Percentiles rank a stretch among this genome's conserved stretches.
phyloP scores from a whole-genome alignment of 768 basidiomycete genomes.

The Lactifluus piperatus region DNA sequence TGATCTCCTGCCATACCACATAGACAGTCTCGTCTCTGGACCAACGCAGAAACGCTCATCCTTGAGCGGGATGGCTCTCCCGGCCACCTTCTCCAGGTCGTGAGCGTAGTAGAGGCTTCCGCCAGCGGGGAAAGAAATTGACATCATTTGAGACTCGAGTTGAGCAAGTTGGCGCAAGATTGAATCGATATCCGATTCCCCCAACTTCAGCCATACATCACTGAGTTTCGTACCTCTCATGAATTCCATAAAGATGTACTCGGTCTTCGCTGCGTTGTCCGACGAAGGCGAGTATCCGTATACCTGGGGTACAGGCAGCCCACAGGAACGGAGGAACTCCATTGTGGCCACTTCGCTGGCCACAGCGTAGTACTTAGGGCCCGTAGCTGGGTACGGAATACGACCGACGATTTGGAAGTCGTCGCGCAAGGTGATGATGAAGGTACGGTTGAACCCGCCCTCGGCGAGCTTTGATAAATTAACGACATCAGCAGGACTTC shows the following conservation, averaged over 20 bases:
- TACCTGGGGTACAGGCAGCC: constrained; percentile 26
- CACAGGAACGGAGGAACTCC: constrained; percentile 22
- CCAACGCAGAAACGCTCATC: constrained; percentile 24
- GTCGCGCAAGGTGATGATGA: constrained; percentile 25
- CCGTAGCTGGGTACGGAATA: background rate
- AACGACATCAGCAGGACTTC: constrained; percentile 32
- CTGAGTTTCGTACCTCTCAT: background rate
- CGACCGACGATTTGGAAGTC: constrained; percentile 25
- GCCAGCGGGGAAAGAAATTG: too few relatives aligned
- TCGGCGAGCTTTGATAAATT: constrained; percentile 36
- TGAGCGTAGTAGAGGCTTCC: constrained; percentile 30
- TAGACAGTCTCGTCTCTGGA: constrained; percentile 32
- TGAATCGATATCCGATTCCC: background rate
- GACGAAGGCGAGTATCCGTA: background rate
- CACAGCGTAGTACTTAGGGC: constrained; percentile 25
- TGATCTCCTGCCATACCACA: constrained; percentile 42
- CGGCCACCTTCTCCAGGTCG: constrained; percentile 34
- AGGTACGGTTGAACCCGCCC: constrained; percentile 28
- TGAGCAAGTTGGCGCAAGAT: constrained; percentile 24
- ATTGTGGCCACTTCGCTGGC: constrained; percentile 29
- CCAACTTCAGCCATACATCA: background rate
- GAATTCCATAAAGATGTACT: background rate
- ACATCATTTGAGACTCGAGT: too few relatives aligned
- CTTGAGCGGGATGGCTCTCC: constrained; percentile 28
- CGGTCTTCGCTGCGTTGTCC: background rate